A percentile compares a stretch with the other conserved stretches of the same genome.
phyloP scores from a whole-genome alignment of 2,329 filamentous ascomycete species.

The Aspergillus calidoustus region DNA sequence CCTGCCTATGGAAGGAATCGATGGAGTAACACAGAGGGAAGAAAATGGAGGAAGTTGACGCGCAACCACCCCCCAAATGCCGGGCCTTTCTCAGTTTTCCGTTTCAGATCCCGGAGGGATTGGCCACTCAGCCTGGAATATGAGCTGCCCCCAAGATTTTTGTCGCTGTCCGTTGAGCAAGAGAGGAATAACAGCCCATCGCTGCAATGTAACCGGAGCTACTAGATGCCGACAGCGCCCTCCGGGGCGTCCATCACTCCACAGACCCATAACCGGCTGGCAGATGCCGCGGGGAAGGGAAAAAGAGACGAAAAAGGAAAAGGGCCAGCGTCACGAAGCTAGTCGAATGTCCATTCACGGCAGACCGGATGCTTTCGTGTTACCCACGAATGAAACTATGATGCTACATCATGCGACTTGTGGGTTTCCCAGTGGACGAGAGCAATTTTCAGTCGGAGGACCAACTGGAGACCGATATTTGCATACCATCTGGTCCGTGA shows the following conservation, averaged over 20 bases:
- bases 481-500: slow-evolving; percentile 2
- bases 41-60: slow-evolving; percentile 8
- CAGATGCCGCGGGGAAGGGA: background rate
- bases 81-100: background rate
- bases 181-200: background rate
- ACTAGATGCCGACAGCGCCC: slow-evolving; percentile 11
- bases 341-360: slow-evolving; percentile 14
- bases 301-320: background rate
- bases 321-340: slow-evolving; percentile 5
- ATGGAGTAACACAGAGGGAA: slow-evolving; percentile 12
- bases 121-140: slow-evolving; percentile 4
- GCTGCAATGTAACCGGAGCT: slow-evolving; percentile 28
- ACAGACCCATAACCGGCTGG: background rate
- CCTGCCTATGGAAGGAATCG: background rate
- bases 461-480: slow-evolving; percentile 1
- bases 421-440: slow-evolving; percentile 7
- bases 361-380: slow-evolving; percentile 16
- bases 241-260: background rate
- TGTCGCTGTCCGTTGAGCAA: background rate
- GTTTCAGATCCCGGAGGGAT: slow-evolving; percentile 6
- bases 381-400: slow-evolving; percentile 22
- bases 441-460: background rate
- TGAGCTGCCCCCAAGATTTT: slow-evolving; percentile 4
- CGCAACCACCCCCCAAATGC: slow-evolving; percentile 7
- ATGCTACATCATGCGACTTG: slow-evolving; percentile 23